Evolutionary conservation across 225 moss, liverwort and hornwort genomes (phyloP), one percentile per base, ranked within the genome.

Genomic region (Anthoceros angustus): DNA sequence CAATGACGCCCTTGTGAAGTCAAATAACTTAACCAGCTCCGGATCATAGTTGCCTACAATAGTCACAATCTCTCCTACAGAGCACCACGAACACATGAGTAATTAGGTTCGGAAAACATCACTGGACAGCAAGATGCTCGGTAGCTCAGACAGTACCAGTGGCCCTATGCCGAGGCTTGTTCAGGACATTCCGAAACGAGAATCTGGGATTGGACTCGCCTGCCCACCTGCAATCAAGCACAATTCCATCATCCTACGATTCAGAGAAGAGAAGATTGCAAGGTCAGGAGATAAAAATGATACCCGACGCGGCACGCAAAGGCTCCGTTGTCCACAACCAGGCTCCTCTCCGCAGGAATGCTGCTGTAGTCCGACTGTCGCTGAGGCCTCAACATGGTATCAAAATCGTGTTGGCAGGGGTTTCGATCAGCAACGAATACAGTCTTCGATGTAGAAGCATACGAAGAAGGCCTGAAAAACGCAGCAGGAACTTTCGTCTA

Each of bases 291-390:
- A 64, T 14, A 15, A 43, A 24, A 40, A 25, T 18, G 66, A 15
- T 78, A 89, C 94, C 94, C 94, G 25, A 94, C 87, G 46, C 94
- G 90, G 70, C 84, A 94, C 67, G 83, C 83, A 63, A 81, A 94
- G 26, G 87, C 86, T 41, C 94, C 94, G 70, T 94, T 94, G 72
- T 88, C 90, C 40, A 94, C 83, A 20, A 94, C 88, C 25, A 94
- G 80, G 40, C 90, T 86, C 26, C 79, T 70, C 42, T 76, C 69
- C 16, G 71, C 20, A 3, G 84, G 76, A 43, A 88, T 70, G 42
- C 71, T 67, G 65, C 62, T 70, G 45, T 90, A 90, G 66, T 94
- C 94, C 62, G 64, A 26, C 67, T 94, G 88, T 64, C 86, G 83
- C 11, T 71, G 61, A 2, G 86, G 94, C 73, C 90, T 67, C 5